Base-by-base conservation (phyloP, 305 asterid genomes). In the Coffea humblotiana region DNA sequence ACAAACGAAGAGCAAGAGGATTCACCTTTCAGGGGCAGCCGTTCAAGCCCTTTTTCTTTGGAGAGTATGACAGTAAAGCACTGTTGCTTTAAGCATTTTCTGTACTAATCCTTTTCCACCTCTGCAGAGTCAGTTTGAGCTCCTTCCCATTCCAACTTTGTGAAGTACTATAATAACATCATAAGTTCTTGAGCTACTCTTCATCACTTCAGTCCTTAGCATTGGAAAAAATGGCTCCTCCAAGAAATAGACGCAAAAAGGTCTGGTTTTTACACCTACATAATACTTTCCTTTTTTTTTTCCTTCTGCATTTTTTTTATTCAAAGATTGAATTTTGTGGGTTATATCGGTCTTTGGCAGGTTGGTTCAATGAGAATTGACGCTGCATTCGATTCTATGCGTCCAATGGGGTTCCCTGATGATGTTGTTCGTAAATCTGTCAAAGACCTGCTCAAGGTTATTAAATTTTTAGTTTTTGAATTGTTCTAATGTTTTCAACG, bases 331-430 rank as follows among this genome's bases (percentile, higher is more conserved):
- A 8, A 2, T 71, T 79, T 60, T 2, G 3, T 8, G 60, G 11
- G 18, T 47, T n/a, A 37, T 66, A 27, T 21, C 43, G 35, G 10
- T 21, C 21, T 43, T 29, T 15, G 43, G 75, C 40, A 82, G 87
- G 69, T 35, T 71, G 87, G 89, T 73, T 60, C 77, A 66, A 74
- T 79, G 79, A 72, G 91, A 51, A 86, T 88, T 77, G 84, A 86
- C 74, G 89, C 87, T 10, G 90, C 90, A 9, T 65, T 86, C 23
- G 89, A 81, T 43, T 88, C 89, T 4, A 78, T 88, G 89, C 75
- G 79, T n/a, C 87, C 84, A 4, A 76, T 85, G 74, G 91, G 88
- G 54, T 88, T 85, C 77, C 10, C 83, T 1, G 11, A 51, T 35
- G 66, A 25, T 6, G 13, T 12, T 25, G 89, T 86, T 4, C 84